Percentiles rank a stretch among this genome's conserved stretches.
Conservation (phyloP, 2,329 filamentous ascomycete genomes). For the Zymoseptoria ardabiliae region DNA sequence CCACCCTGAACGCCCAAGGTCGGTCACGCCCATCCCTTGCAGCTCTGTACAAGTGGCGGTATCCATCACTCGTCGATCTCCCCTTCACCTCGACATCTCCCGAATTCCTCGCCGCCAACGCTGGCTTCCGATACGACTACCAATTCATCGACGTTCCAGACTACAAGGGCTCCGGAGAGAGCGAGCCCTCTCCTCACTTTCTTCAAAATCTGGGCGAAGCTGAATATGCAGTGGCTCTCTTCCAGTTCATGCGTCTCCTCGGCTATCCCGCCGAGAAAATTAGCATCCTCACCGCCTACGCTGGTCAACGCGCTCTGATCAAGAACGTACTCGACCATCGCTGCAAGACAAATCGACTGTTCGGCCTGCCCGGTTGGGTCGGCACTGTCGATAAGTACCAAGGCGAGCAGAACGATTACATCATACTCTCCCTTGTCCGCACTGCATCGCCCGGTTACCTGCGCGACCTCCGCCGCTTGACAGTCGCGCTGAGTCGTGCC, state of each 20-base stretch:
- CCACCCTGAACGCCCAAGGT: constrained; percentile 87
- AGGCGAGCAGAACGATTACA: constrained; percentile 97
- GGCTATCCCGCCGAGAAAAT: constrained; percentile 82
- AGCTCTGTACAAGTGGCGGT: constrained; percentile 88
- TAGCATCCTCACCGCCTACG: constrained; percentile 86
- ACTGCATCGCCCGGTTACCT: constrained; percentile 87
- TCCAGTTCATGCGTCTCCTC: constrained; percentile 92
- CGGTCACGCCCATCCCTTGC: constrained; percentile 82
- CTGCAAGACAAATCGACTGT: constrained; percentile 74
- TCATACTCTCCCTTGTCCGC: constrained; percentile 87
- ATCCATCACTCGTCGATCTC: constrained; percentile 70
- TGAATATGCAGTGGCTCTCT: constrained; percentile 92
- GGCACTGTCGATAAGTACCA: constrained; percentile 98
- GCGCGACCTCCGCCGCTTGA: constrained; percentile 85
- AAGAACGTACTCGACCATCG: constrained; percentile 77
- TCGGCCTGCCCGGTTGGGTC: constrained; percentile 81
- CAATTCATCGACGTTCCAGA: constrained; percentile 95
- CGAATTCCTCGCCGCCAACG: constrained; percentile 76
- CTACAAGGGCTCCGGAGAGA: constrained; percentile 84
- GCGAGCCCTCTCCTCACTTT: constrained; percentile 86
- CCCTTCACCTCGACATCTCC: constrained; percentile 60
- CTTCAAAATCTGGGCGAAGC: constrained; percentile 95
- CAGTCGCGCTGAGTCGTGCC: constrained; percentile 87
- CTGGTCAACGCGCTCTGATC: constrained; percentile 82
- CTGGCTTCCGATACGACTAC: constrained; percentile 88